phyloP scores from a whole-genome alignment of 2,329 filamentous ascomycete genomes.

The Hymenoscyphus linearis region DNA sequence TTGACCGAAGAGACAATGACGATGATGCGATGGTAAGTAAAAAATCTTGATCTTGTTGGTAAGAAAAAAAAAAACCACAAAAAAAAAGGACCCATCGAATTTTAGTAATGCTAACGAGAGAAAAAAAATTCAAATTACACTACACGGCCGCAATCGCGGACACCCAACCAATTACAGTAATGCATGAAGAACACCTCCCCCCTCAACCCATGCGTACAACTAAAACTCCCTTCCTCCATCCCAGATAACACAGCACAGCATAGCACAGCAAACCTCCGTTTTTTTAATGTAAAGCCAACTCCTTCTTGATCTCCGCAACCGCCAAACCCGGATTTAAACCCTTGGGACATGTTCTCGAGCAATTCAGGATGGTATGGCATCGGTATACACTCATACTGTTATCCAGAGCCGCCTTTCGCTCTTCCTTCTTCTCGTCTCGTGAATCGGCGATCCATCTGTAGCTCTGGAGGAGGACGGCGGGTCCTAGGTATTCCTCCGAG shows the following conservation, averaged over 20 bases:
- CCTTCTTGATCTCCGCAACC: slow-evolving; percentile 98
- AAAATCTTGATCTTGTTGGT: no score
- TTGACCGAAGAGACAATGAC: no score
- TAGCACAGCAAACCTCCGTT: no score
- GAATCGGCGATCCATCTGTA: slow-evolving; percentile 97
- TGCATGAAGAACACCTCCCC: not conserved
- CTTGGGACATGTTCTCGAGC: slow-evolving; percentile 96
- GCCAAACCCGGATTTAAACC: slow-evolving; percentile 92
- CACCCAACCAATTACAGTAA: no score
- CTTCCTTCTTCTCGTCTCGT: slow-evolving; percentile 80
- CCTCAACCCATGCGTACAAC: not conserved
- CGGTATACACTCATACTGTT: slow-evolving; percentile 99
- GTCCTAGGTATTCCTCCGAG: slow-evolving; percentile 95
- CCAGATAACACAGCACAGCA: no score
- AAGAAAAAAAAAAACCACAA: no score
- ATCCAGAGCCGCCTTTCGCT: slow-evolving; percentile 87
- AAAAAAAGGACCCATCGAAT: not conserved
- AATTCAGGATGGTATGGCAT: slow-evolving; percentile 99
- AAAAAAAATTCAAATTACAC: no score
- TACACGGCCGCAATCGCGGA: not conserved
- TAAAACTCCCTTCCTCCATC: not conserved
- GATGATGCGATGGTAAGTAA: no score
- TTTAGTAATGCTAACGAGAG: not conserved
- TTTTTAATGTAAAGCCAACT: slow-evolving; percentile 55
- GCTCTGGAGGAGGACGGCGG: slow-evolving; percentile 92